These are phyloP conservation scores for Posidonia australis DNA, from an alignment of 106 monocot genomes.

Conservation along the genomic window DNA sequence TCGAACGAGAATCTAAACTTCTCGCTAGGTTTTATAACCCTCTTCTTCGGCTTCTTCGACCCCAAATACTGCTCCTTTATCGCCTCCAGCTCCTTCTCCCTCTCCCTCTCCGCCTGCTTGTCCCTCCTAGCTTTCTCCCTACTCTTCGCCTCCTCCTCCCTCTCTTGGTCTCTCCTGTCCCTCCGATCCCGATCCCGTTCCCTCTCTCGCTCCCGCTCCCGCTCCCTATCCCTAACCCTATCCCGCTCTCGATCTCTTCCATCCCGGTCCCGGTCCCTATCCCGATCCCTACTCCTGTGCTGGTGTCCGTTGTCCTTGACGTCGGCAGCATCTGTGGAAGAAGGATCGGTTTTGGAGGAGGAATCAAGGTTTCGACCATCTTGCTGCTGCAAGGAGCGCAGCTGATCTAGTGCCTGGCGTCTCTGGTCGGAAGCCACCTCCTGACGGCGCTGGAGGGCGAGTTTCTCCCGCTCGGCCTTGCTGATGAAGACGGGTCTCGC, in stretches of 20 bases:
- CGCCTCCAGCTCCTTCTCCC: slow-evolving; percentile 83
- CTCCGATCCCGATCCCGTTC: background rate
- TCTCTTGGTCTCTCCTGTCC: background rate
- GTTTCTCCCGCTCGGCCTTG: slow-evolving; percentile 69
- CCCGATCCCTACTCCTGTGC: background rate
- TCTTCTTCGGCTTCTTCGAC: slow-evolving; percentile 93
- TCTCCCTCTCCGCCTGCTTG: slow-evolving; percentile 76
- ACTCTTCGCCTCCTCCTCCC: slow-evolving; percentile 4
- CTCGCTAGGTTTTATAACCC: slow-evolving; percentile 95
- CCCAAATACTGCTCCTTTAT: slow-evolving; percentile 97
- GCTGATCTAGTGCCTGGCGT: slow-evolving; percentile 39
- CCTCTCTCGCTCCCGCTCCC: background rate
- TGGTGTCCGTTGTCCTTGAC: background rate
- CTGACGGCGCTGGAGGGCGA: slow-evolving; percentile 83
- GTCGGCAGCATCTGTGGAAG: slow-evolving; percentile 14
- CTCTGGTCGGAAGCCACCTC: slow-evolving; percentile 45
- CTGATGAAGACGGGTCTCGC: slow-evolving; percentile 73
- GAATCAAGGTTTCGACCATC: slow-evolving; percentile 7
- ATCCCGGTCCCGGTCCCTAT: background rate
- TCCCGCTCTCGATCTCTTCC: background rate
- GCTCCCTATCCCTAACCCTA: background rate
- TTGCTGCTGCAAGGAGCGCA: slow-evolving; percentile 7
- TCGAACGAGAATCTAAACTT: slow-evolving; percentile 98
- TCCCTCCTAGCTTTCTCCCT: background rate
- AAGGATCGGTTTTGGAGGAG: slow-evolving; percentile 7